Evolutionary conservation across 148 eudicot genomes (phyloP).

Genomic region (Vaccinium macrocarpon): DNA sequence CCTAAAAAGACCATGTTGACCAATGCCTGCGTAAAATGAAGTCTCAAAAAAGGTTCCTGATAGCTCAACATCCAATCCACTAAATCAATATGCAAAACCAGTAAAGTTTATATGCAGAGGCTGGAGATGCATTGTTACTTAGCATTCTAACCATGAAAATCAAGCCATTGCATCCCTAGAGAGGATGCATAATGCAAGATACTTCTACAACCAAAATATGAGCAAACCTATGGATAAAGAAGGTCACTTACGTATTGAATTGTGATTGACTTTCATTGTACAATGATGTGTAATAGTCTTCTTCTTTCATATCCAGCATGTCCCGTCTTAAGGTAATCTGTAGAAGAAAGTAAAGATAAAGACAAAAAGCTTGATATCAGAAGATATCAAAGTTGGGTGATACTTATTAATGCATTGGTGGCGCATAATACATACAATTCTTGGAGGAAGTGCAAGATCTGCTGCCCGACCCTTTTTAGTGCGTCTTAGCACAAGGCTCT

Average conservation of each 20-base stretch:
- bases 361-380: not conserved
- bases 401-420: not conserved
- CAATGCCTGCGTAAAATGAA: not conserved
- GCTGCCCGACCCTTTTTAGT: slow-evolving; percentile 89
- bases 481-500: slow-evolving; percentile 70
- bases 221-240: slow-evolving; percentile 6
- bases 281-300: slow-evolving; percentile 79
- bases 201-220: not conserved
- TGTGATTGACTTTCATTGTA: slow-evolving; percentile 77
- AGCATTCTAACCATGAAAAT: not conserved
- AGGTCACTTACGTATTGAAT: slow-evolving; percentile 47
- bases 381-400: not conserved
- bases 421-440: slow-evolving; percentile 53
- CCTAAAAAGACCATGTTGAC: not conserved
- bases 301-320: slow-evolving; percentile 74
- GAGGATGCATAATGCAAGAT: not conserved
- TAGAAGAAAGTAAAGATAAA: not conserved
- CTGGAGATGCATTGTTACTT: not conserved
- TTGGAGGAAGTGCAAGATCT: slow-evolving; percentile 95
- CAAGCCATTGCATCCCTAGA: not conserved
- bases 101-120: not conserved
- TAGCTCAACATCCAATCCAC: not conserved
- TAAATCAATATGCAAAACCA: not conserved
- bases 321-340: slow-evolving; percentile 78
- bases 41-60: not conserved